Evolutionary conservation across 495 filamentous ascomycete genomes (phyloP), one percentile per base, ranked within the genome.

Genomic region (Elasticomyces elasticus): DNA sequence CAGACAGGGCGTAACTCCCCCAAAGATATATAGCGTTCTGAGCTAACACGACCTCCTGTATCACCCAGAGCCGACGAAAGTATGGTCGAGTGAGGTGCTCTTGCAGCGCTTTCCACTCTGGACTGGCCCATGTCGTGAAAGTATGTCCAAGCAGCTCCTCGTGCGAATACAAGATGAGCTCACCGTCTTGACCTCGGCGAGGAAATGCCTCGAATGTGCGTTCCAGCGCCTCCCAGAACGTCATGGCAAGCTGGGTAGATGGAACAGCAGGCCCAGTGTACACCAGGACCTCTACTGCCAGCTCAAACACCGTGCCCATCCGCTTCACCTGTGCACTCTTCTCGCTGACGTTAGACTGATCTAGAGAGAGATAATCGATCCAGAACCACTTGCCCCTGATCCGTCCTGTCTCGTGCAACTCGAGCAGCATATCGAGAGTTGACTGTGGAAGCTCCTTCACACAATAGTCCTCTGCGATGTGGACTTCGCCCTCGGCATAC

Each of bases 11-110:
- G 22, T 7, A 22, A 9, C 12, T 22, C 13, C 45, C 45, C 45
- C 45, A 48, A 5, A 48, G 9, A 19, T 13, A 48, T 5, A 13
- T 22, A 19, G 27, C 23, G 5, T 10, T 9, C 5, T 24, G 11
- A 6, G 45, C 5, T 23, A 62, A 31, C 12, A 49, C 54, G 28
- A 56, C 33, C 45, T 66, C 63, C 42, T 66, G 63, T 6, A 66
- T 43, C 9, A 65, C 51, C 63, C 63, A 66, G n/a, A 62, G 27
- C 2, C 63, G 54, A 40, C 44, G 25, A 55, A 66, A 66, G 59
- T 59, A 66, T 5, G 63, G 55, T 11, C 59, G 55, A 19, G 12
- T 38, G n/a, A 58, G 51, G 22, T 22, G 37, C 12, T 48, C 13
- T 13, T 20, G 31, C 5, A 52, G 6, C 6, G 49, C 49, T 6